Evolutionary conservation across 148 eudicot genomes (phyloP).

Genomic region (Chenopodium suecicum): DNA sequence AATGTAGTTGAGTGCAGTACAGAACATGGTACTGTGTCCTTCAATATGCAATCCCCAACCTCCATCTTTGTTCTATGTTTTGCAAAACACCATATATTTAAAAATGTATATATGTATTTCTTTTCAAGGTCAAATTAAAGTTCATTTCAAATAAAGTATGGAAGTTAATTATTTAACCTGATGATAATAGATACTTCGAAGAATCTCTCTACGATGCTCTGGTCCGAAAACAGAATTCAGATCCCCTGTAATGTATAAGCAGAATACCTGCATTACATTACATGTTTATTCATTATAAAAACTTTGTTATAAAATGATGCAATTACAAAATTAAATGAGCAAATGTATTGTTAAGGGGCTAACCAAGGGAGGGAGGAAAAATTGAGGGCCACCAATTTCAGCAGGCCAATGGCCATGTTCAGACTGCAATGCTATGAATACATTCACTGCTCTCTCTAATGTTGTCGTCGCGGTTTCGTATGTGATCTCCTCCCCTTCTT

Average conservation of each 20-base stretch:
- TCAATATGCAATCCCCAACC: slow-evolving; percentile 55
- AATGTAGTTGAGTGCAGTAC: slow-evolving; percentile 42
- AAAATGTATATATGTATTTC: no score
- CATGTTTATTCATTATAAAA: no score
- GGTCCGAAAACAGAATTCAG: slow-evolving; percentile 26
- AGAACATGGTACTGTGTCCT: slow-evolving; percentile 45
- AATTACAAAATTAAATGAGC: no score
- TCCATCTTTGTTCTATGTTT: slow-evolving; percentile 44
- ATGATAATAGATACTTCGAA: slow-evolving; percentile 31
- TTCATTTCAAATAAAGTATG: no score
- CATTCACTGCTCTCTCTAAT: no score
- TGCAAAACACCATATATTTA: no score
- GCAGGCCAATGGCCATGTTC: slow-evolving; percentile 67
- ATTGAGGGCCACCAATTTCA: slow-evolving; percentile 41
- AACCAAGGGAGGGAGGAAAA: slow-evolving; percentile 50
- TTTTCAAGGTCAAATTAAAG: no score
- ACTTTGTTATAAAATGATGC: background rate
- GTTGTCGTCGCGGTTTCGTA: no score
- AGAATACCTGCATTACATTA: slow-evolving; percentile 23
- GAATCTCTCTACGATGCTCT: slow-evolving; percentile 28
- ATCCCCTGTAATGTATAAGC: slow-evolving; percentile 33
- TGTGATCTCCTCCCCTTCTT: no score
- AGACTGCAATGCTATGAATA: slow-evolving; percentile 31
- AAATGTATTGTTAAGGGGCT: background rate
- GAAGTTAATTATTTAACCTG: background rate